A percentile compares a stretch with the other conserved stretches of the same genome.
Evolutionary conservation across 805 yeast species (phyloP).

Genomic region (Wickerhamomyces tratensis): DNA sequence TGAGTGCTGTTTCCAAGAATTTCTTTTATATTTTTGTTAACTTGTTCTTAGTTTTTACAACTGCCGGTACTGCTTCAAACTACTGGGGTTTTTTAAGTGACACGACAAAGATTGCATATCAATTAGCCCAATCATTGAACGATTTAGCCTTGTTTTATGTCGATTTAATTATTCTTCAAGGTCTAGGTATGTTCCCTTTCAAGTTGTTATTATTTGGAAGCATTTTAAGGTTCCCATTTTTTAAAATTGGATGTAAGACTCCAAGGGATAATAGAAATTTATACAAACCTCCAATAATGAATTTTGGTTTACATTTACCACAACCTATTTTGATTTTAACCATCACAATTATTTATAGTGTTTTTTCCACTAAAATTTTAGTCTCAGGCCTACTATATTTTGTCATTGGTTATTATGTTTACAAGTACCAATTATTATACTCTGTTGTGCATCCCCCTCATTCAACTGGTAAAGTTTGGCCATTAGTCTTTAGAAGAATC

Average conservation of each 20-base stretch:
- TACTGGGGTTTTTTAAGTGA: conserved; percentile 77
- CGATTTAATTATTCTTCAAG: conserved; percentile 74
- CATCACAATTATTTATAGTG: conserved; percentile 79
- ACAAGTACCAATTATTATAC: conserved; percentile 82
- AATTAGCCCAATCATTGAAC: conserved; percentile 72
- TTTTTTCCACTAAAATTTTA: conserved; percentile 79
- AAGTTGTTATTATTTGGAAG: conserved; percentile 76
- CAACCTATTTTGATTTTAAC: conserved; percentile 83
- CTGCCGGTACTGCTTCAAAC: conserved; percentile 85
- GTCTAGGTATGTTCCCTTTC: conserved; percentile 85
- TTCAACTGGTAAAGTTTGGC: conserved; percentile 96
- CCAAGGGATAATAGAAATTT: conserved; percentile 73
- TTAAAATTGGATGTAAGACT: conserved; percentile 56
- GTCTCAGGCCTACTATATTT: conserved; percentile 81
- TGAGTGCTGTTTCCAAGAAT: conserved; percentile 84
- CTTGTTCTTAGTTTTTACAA: conserved; percentile 85
- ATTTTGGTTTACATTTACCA: conserved; percentile 86
- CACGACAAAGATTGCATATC: conserved; percentile 81
- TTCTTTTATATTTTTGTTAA: conserved; percentile 92
- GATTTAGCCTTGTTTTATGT: conserved; percentile 83
- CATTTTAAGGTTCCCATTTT: conserved; percentile 63
- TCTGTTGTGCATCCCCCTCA: conserved; percentile 94
- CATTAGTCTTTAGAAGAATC: conserved; percentile 74
- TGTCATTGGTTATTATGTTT: conserved; percentile 76
- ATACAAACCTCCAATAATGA: conserved; percentile 84